Conservation (phyloP, 1,139 yeast genomes). For the Hemisphaericaspora subhashii region DNA sequence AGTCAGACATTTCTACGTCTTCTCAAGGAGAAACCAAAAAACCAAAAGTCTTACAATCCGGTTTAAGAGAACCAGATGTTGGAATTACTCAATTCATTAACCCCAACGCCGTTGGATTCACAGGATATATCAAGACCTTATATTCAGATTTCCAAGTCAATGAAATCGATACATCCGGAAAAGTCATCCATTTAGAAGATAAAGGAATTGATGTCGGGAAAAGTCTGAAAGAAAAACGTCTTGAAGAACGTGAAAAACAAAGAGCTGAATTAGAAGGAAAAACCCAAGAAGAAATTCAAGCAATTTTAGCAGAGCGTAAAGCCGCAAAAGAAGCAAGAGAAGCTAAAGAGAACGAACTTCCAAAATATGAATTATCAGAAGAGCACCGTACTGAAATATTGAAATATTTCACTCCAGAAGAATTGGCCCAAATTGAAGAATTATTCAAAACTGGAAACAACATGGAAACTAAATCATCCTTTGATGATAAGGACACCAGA, state of each 20-base stretch:
- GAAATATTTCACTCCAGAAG: slow-evolving; percentile 58
- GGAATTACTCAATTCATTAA: slow-evolving; percentile 78
- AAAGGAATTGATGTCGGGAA: slow-evolving; percentile 63
- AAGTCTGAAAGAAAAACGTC: slow-evolving; percentile 51
- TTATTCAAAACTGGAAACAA: slow-evolving; percentile 59
- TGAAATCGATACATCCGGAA: slow-evolving; percentile 69
- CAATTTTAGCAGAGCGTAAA: slow-evolving; percentile 29
- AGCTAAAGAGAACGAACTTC: slow-evolving; percentile 21
- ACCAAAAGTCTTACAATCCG: slow-evolving; percentile 23
- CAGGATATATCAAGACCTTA: slow-evolving; percentile 80
- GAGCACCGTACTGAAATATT: slow-evolving; percentile 49
- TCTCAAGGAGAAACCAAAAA: slow-evolving; percentile 9
- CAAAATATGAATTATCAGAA: slow-evolving; percentile 44
- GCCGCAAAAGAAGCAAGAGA: slow-evolving; percentile 14
- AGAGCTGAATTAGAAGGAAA: slow-evolving; percentile 32
- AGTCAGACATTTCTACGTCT: not conserved
- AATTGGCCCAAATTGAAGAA: slow-evolving; percentile 52
- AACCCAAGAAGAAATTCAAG: slow-evolving; percentile 37
- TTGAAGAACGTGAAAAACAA: slow-evolving; percentile 46
- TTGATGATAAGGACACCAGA: slow-evolving; percentile 69
- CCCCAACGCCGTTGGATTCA: slow-evolving; percentile 58
- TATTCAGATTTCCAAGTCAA: slow-evolving; percentile 95
- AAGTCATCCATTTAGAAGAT: slow-evolving; percentile 73
- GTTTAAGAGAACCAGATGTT: slow-evolving; percentile 60
- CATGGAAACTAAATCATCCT: slow-evolving; percentile 57